Percentiles rank a stretch among this genome's conserved stretches.
Evolutionary conservation across 352 stramenopile genomes (phyloP).

Genomic region (Phytophthora capsici): DNA sequence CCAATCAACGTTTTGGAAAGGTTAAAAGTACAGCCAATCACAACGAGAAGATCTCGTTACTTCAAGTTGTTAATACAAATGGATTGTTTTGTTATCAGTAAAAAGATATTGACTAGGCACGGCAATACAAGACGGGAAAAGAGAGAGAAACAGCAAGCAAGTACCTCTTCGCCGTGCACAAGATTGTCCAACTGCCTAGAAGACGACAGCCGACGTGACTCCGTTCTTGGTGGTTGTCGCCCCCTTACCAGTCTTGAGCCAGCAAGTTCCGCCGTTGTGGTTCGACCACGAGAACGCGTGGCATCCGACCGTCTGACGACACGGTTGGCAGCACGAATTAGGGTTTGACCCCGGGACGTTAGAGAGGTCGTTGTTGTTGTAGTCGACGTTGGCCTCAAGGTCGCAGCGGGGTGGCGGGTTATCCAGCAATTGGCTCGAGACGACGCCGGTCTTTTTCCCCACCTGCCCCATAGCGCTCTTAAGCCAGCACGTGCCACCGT

Average conservation of each 20-base stretch:
- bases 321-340: conserved; percentile 39
- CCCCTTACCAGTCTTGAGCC: conserved; percentile 37
- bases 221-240: conserved; percentile 11
- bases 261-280: conserved; percentile 30
- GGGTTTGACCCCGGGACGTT: conserved; percentile 21
- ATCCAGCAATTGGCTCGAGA: conserved; percentile 32
- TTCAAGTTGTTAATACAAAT: neutral
- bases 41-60: too few species aligned
- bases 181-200: conserved; percentile 5
- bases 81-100: neutral
- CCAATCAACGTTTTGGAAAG: too few species aligned
- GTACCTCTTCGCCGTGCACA: conserved; percentile 13
- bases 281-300: conserved; percentile 40
- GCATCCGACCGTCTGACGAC: conserved; percentile 19
- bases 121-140: neutral
- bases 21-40: too few species aligned
- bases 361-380: conserved; percentile 39
- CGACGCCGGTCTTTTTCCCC: conserved; percentile 18
- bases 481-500: conserved; percentile 51
- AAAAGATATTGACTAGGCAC: neutral
- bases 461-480: conserved; percentile 35
- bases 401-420: conserved; percentile 25
- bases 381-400: conserved; percentile 33
- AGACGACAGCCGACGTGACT: conserved; percentile 40
- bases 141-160: neutral